A percentile compares a stretch with the other conserved stretches of the same genome.
These are phyloP conservation scores for Wilcoxina mikolae DNA, from an alignment of 495 filamentous ascomycete species.

Conservation along the genomic window DNA sequence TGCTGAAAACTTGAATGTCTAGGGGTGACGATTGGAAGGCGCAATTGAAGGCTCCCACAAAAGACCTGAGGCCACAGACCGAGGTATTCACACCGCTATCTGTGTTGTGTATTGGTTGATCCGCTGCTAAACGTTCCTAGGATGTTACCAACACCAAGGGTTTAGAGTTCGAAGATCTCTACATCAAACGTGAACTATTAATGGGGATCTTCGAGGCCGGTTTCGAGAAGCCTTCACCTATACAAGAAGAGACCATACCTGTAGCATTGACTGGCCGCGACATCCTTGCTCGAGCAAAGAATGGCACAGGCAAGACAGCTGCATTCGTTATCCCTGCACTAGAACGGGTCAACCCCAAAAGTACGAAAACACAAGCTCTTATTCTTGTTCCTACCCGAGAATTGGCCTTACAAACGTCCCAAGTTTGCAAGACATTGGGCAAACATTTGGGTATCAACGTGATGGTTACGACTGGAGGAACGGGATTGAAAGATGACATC, in stretches of 20 bases:
- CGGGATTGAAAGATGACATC: conserved; percentile 88
- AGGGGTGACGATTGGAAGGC: conserved; percentile 56
- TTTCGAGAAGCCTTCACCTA: conserved; percentile 96
- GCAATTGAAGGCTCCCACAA: conserved; percentile 58
- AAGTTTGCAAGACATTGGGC: conserved; percentile 94
- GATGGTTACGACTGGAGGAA: conserved; percentile 97
- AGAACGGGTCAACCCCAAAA: conserved; percentile 89
- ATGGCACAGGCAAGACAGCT: conserved; percentile 95
- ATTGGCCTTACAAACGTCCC: conserved; percentile 94
- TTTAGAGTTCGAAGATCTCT: conserved; percentile 92
- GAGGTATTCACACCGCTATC: conserved; percentile 43
- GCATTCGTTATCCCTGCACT: conserved; percentile 95
- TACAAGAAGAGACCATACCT: conserved; percentile 97
- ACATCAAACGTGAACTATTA: conserved; percentile 80
- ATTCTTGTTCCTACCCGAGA: conserved; percentile 95
- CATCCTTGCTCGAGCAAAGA: conserved; percentile 92
- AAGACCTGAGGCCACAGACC: conserved; percentile 80
- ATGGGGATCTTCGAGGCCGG: conserved; percentile 99
- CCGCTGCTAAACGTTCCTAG: conserved; percentile 31
- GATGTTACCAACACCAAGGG: conserved; percentile 97
- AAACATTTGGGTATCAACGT: conserved; percentile 96
- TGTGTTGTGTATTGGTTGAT: neutral
- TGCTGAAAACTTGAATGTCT: conserved; percentile 12
- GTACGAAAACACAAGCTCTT: conserved; percentile 83
- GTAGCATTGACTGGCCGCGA: conserved; percentile 90